These are phyloP conservation scores for Starmerella scarabaei DNA, from an alignment of 805 yeast species.

Conservation along the genomic window DNA sequence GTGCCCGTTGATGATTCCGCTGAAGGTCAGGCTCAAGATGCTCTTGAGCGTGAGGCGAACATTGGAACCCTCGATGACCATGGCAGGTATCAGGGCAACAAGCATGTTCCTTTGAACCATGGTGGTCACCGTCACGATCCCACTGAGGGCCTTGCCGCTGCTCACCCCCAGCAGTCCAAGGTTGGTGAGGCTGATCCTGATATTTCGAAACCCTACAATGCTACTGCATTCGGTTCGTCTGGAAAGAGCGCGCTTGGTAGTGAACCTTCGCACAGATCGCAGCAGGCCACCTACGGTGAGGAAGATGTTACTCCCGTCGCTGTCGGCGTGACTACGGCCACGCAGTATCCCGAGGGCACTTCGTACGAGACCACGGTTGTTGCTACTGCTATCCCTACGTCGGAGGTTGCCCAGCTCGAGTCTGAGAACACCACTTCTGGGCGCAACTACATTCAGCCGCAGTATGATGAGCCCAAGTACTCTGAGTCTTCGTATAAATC, in stretches of 20 bases:
- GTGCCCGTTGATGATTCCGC: conserved; percentile 8
- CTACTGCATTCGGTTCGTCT: neutral
- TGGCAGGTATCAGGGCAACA: conserved; percentile 6
- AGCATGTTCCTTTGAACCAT: conserved; percentile 6
- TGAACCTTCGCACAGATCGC: neutral
- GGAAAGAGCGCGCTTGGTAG: neutral
- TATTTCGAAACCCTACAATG: neutral
- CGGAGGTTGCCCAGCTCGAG: neutral
- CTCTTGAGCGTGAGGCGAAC: conserved; percentile 1
- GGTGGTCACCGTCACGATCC: conserved; percentile 14
- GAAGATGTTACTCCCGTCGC: too few species aligned
- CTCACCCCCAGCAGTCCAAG: conserved; percentile 1
- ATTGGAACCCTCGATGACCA: conserved; percentile 4
- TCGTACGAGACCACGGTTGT: neutral
- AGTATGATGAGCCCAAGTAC: neutral
- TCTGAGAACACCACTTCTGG: neutral
- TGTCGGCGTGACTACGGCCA: neutral
- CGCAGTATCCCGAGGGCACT: neutral
- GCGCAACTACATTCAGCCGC: too few species aligned
- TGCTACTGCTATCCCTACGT: neutral
- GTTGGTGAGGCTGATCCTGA: neutral
- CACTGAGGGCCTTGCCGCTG: conserved; percentile 6
- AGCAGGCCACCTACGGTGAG: too few species aligned
- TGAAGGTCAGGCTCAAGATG: conserved; percentile 5
- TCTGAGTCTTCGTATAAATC: neutral